phyloP scores from a whole-genome alignment of 2,329 filamentous ascomycete genomes.

The Nothophaeocryptopus gaeumannii region DNA sequence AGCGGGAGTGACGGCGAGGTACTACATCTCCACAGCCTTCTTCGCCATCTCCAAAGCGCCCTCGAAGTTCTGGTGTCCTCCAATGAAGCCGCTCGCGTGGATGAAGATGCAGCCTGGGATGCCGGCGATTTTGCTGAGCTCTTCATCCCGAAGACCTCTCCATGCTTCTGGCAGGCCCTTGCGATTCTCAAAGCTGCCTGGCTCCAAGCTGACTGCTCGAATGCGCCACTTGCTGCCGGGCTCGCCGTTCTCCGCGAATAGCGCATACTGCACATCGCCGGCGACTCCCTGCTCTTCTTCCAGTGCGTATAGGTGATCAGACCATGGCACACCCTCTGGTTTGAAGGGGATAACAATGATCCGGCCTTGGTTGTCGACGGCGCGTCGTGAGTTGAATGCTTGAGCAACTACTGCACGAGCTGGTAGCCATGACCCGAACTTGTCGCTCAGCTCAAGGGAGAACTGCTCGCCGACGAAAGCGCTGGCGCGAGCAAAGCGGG shows the following conservation, averaged over 20 bases:
- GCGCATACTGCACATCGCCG: slow-evolving; percentile 71
- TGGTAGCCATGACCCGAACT: slow-evolving; percentile 76
- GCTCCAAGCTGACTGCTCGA: slow-evolving; percentile 80
- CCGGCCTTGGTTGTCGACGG: slow-evolving; percentile 71
- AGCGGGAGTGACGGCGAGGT: neutral
- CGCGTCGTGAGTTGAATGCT: slow-evolving; percentile 66
- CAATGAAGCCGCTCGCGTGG: slow-evolving; percentile 93
- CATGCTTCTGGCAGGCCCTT: slow-evolving; percentile 88
- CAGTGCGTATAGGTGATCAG: slow-evolving; percentile 88
- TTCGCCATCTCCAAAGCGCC: slow-evolving; percentile 82
- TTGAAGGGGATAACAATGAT: slow-evolving; percentile 67
- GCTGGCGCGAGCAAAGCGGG: slow-evolving; percentile 73
- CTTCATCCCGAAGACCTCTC: slow-evolving; percentile 84
- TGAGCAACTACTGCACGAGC: slow-evolving; percentile 74
- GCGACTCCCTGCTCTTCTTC: slow-evolving; percentile 59
- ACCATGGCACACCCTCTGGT: slow-evolving; percentile 83
- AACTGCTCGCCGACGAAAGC: slow-evolving; percentile 87
- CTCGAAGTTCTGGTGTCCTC: slow-evolving; percentile 87
- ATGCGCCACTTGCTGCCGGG: slow-evolving; percentile 86
- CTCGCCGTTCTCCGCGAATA: slow-evolving; percentile 80
- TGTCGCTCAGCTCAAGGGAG: slow-evolving; percentile 73
- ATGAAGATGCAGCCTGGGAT: slow-evolving; percentile 81
- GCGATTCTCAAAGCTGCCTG: slow-evolving; percentile 85
- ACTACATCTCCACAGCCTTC: slow-evolving; percentile 60
- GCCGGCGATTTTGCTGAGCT: slow-evolving; percentile 70